phyloP scores from a whole-genome alignment of 192 early-diverging fungal species.

The Piromyces sp. region DNA sequence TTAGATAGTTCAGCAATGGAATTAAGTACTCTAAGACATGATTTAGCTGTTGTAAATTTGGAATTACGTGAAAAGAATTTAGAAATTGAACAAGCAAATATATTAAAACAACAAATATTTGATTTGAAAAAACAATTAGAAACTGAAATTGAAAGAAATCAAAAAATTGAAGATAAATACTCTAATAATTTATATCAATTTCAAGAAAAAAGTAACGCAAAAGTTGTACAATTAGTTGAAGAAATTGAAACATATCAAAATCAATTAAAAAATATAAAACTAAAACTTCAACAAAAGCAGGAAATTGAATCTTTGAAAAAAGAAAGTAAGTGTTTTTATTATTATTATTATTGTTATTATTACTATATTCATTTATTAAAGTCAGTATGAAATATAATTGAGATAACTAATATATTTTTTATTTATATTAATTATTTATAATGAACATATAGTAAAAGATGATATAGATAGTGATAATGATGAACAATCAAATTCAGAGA shows the following conservation, averaged over 20 bases:
- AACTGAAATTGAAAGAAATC: not conserved
- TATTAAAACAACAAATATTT: not conserved
- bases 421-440: not conserved
- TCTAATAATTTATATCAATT: not conserved
- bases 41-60: not conserved
- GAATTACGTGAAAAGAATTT: not conserved
- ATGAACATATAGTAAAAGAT: not conserved
- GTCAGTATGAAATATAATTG: too few species aligned
- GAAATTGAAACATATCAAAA: not conserved
- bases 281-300: not conserved
- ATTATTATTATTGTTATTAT: not conserved
- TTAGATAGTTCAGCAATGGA: not conserved
- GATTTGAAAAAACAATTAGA: not conserved
- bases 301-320: not conserved
- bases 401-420: not conserved
- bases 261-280: not conserved
- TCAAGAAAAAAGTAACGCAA: not conserved
- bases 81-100: not conserved
- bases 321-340: not conserved
- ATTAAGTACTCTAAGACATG: not conserved
- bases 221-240: not conserved
- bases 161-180: not conserved
- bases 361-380: not conserved
- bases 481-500: not conserved
- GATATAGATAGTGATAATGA: not conserved